These are phyloP conservation scores for Ascochyta rabiei DNA, from an alignment of 2,329 filamentous ascomycete genomes.

Conservation along the genomic window DNA sequence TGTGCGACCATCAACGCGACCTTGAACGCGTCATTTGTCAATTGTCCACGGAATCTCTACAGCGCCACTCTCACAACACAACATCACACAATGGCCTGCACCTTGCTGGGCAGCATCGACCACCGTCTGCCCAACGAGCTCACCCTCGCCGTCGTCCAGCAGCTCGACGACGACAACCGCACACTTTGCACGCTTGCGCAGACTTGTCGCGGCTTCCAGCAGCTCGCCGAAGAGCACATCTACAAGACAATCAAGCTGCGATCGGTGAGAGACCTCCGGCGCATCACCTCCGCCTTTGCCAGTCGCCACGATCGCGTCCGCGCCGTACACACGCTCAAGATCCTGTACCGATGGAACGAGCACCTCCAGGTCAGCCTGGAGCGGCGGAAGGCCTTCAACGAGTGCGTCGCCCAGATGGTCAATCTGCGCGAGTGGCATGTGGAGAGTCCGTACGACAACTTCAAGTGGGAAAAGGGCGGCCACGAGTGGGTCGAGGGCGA, in stretches of 20 bases:
- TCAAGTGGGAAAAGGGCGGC: constrained; percentile 35
- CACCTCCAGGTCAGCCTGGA: constrained; percentile 29
- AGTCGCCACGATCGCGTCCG: constrained; percentile 32
- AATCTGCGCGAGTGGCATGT: constrained; percentile 41
- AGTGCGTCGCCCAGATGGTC: constrained; percentile 37
- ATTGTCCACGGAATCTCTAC: too few relatives aligned
- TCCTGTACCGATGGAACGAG: constrained; percentile 36
- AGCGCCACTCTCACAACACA: background rate
- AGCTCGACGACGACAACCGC: constrained; percentile 31
- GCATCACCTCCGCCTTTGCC: constrained; percentile 35
- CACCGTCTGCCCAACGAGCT: constrained; percentile 38
- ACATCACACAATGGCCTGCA: constrained; percentile 23
- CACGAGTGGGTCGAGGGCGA: constrained; percentile 41
- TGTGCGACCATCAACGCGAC: background rate
- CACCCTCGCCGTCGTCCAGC: constrained; percentile 34
- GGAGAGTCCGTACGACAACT: constrained; percentile 46
- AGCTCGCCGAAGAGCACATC: constrained; percentile 40
- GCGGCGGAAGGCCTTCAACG: constrained; percentile 36
- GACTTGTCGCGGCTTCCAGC: constrained; percentile 39
- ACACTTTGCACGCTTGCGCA: constrained; percentile 36
- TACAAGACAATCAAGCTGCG: constrained; percentile 40
- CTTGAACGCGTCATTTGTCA: background rate
- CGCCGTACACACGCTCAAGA: constrained; percentile 40
- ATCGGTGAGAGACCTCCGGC: constrained; percentile 32
- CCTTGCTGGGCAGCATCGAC: constrained; percentile 19